Conservation (phyloP, 2,329 filamentous ascomycete genomes). For the Didymella lethalis region DNA sequence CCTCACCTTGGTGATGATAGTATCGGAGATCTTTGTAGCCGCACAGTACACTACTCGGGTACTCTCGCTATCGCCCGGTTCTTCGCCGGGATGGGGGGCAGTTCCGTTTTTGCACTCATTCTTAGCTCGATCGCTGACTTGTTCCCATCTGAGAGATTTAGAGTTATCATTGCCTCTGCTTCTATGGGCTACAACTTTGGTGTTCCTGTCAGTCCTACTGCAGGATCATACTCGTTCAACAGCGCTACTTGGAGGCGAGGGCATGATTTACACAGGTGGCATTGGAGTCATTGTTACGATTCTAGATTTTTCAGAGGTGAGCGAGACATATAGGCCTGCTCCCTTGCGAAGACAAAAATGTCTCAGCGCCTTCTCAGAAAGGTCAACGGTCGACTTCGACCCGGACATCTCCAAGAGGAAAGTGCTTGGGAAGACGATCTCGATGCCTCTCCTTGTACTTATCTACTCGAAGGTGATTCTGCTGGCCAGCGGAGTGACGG, state of each 20-base stretch:
- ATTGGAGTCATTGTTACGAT: not conserved
- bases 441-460: conserved; percentile 3
- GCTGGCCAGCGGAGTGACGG: conserved; percentile 60
- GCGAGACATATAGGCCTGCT: not conserved
- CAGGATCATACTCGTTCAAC: conserved; percentile 25
- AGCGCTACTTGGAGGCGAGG: conserved; percentile 28
- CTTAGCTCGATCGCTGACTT: conserved; percentile 37
- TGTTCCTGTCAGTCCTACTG: conserved; percentile 28
- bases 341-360: not conserved
- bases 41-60: conserved; percentile 54
- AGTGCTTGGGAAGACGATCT: not conserved
- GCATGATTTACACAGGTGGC: conserved; percentile 22
- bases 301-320: not conserved
- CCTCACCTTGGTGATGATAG: not conserved
- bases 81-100: conserved; percentile 40
- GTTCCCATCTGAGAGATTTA: conserved; percentile 29
- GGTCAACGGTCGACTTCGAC: not conserved
- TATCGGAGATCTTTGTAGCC: conserved; percentile 23
- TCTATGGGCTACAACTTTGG: conserved; percentile 29
- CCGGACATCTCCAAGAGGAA: not conserved
- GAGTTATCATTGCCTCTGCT: conserved; percentile 33
- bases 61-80: conserved; percentile 59
- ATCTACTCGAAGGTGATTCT: conserved; percentile 60
- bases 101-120: conserved; percentile 26
- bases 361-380: not conserved